Base-by-base conservation (phyloP, 2,329 filamentous ascomycete species). In the Piedraia hortae region DNA sequence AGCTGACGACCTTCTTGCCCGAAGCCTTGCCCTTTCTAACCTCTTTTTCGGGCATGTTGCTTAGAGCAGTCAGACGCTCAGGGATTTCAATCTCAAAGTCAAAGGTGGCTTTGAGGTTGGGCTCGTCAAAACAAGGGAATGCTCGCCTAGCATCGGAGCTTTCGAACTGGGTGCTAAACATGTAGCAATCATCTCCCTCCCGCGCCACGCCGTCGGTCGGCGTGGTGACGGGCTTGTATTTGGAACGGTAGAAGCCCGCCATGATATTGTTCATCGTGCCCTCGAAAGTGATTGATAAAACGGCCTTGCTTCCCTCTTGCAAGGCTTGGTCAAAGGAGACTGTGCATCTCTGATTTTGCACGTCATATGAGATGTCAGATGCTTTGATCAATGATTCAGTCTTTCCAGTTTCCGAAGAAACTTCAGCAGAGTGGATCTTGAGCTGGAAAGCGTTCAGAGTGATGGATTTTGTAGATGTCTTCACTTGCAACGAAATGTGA, bases 101-200 rank as follows among this genome's bases (percentile, higher is more conserved):
- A 40, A 91, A 93, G 2, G 78, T 82, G 6, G 85, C 77, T 51
- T 97, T 97, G 31, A 93, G 59, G 39, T 89, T 90, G 18, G 85
- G 85, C 51, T 97, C 85, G 41, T 97, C 85, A 40, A 93, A 93
- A 52, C 85, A 97, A 21, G 85, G 85, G 50, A 97, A 91, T 5
- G 85, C 82, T 33, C 80, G 62, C 32, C 85, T 70, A 29, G 85
- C 85, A 48, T 97, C 85, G 39, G 78, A 90, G 20, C 80, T 71
- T 54, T 97, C 85, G 41, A 97, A 97, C 44, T 97, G 85, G 21
- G 85, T 97, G 53, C 75, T 89, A 46, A 90, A 64, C 60, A 29
- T 38, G 60, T 48, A 64, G 41, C 65, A 53, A 34, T 59, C 53
- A 24, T 65, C 59, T 21, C 51, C 55, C 26, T 65, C 77, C 39